Evolutionary conservation across 306 rosid species (phyloP).

Genomic region (Corylus avellana): DNA sequence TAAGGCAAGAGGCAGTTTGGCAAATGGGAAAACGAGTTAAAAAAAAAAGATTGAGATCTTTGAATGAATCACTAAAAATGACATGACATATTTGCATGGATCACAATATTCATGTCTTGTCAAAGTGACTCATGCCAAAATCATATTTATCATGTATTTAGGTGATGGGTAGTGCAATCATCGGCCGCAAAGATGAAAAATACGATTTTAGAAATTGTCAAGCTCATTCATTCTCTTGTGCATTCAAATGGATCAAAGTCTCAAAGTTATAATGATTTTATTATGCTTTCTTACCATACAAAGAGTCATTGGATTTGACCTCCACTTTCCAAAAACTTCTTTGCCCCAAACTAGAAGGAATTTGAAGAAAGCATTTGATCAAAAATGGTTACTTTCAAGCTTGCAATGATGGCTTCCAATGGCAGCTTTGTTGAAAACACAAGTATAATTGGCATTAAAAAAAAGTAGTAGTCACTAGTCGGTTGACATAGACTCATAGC

Average conservation of each 20-base stretch:
- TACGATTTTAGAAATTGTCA: conserved; percentile 25
- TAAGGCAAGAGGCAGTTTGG: too few relatives aligned
- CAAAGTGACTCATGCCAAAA: not conserved
- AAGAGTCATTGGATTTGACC: conserved; percentile 14
- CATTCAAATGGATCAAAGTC: conserved; percentile 22
- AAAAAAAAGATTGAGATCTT: too few relatives aligned
- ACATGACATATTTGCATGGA: not conserved
- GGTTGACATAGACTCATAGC: not conserved
- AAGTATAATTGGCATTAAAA: conserved; percentile 5
- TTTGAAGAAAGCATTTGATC: conserved; percentile 23
- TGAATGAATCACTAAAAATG: too few relatives aligned
- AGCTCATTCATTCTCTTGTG: conserved; percentile 22
- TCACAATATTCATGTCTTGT: conserved; percentile 4
- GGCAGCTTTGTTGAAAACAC: conserved; percentile 33
- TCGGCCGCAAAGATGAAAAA: conserved; percentile 14
- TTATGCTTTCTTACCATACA: conserved; percentile 20
- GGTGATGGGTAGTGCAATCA: not conserved
- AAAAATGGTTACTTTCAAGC: conserved; percentile 19
- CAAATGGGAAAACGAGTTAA: too few relatives aligned
- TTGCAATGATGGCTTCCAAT: conserved; percentile 33
- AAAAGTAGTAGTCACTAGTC: not conserved
- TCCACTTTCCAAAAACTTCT: conserved; percentile 11
- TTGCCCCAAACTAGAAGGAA: conserved; percentile 39
- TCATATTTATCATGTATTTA: conserved; percentile 5
- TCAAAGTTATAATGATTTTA: not conserved